phyloP scores from a whole-genome alignment of 2,329 filamentous ascomycete genomes.

The Coniochaeta prunicola region DNA sequence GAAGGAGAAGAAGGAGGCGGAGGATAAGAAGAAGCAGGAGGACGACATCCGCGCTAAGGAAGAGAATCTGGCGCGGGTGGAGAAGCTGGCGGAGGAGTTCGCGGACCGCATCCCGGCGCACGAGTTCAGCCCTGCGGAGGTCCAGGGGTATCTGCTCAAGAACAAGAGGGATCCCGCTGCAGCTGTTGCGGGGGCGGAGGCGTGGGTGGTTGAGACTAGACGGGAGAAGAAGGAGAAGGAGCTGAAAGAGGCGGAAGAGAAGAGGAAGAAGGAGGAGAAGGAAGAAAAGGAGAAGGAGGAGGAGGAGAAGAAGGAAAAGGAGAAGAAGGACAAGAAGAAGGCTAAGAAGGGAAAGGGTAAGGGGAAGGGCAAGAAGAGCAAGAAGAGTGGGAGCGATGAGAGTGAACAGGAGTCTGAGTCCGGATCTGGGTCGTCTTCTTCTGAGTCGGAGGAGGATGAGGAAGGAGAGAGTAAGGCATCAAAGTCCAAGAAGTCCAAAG shows the following conservation, averaged over 20 bases:
- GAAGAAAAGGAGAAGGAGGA: conserved; percentile 24
- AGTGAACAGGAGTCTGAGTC: conserved; percentile 3
- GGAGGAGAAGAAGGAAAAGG: conserved; percentile 21
- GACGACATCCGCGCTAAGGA: conserved; percentile 23
- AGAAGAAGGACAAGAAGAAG: conserved; percentile 20
- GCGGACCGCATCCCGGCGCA: conserved; percentile 41
- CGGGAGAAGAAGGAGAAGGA: conserved; percentile 41
- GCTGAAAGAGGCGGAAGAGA: conserved; percentile 32
- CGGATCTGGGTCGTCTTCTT: conserved; percentile 4
- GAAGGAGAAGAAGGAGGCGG: conserved; percentile 13
- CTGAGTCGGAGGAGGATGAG: conserved; percentile 8
- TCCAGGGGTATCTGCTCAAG: conserved; percentile 51
- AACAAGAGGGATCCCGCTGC: conserved; percentile 44
- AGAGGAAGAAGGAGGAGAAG: conserved; percentile 28
- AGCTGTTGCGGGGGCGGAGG: conserved; percentile 37
- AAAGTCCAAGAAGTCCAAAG: conserved; percentile 8
- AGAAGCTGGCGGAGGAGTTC: conserved; percentile 39
- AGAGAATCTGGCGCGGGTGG: conserved; percentile 32
- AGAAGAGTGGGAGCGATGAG: conserved; percentile 7
- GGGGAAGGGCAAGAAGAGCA: conserved; percentile 12
- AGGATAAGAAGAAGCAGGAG: conserved; percentile 16
- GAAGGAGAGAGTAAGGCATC: conserved; percentile 3
- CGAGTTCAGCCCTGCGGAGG: conserved; percentile 53
- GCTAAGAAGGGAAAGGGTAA: conserved; percentile 15
- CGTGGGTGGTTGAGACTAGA: conserved; percentile 42